phyloP scores from a whole-genome alignment of 441 rosid species.

The Bocquillonia castaneifolia region DNA sequence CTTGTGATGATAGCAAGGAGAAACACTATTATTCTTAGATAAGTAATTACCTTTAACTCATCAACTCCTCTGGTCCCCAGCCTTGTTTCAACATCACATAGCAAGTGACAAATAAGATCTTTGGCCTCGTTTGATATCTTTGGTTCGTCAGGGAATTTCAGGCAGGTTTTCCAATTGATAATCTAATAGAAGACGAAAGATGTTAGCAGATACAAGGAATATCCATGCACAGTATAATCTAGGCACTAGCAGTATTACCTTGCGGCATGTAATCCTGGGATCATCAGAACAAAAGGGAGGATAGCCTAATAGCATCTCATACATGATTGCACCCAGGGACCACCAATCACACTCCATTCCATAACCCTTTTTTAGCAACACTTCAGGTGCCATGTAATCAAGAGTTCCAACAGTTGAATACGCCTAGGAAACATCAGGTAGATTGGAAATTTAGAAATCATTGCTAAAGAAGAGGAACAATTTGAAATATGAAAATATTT shows the following conservation, averaged over 20 bases:
- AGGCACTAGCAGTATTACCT: slow-evolving; percentile 60
- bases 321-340: slow-evolving; percentile 93
- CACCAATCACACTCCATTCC: slow-evolving; percentile 98
- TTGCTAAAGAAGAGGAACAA: slow-evolving; percentile 13
- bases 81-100: slow-evolving; percentile 85
- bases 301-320: slow-evolving; percentile 90
- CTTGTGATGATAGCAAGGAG: neutral
- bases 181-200: slow-evolving; percentile 45
- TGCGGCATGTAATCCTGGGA: slow-evolving; percentile 86
- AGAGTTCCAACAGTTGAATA: slow-evolving; percentile 97
- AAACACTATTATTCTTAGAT: slow-evolving; percentile 8
- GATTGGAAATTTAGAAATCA: slow-evolving; percentile 13
- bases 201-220: slow-evolving; percentile 20
- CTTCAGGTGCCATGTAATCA: slow-evolving; percentile 97
- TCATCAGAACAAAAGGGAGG: slow-evolving; percentile 95
- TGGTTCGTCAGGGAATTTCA: slow-evolving; percentile 91
- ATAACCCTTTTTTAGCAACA: slow-evolving; percentile 80
- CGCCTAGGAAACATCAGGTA: slow-evolving; percentile 47
- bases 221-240: slow-evolving; percentile 20
- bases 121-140: slow-evolving; percentile 78
- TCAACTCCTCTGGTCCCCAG: slow-evolving; percentile 87
- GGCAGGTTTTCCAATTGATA: slow-evolving; percentile 83
- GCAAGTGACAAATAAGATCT: slow-evolving; percentile 81
- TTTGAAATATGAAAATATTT: neutral
- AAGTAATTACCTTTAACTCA: slow-evolving; percentile 64